Conservation (phyloP, 208 protist genomes). For the Acanthamoeba divionensis region DNA sequence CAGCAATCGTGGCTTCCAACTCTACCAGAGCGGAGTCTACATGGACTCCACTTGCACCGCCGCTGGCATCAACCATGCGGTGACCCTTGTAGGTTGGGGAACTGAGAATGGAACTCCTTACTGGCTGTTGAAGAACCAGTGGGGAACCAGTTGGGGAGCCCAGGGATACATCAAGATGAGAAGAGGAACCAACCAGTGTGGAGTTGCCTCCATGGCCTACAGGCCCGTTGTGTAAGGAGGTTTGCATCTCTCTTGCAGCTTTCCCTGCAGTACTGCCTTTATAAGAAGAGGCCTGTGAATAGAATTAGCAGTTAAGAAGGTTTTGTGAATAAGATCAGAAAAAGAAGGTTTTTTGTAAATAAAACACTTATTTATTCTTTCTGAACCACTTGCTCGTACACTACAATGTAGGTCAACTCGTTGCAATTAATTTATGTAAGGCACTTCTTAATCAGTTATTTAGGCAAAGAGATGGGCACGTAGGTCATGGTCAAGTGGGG, state of each 20-base stretch:
- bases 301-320: not conserved
- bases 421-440: not conserved
- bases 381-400: not conserved
- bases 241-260: too few relatives aligned
- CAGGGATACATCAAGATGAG: too few relatives aligned
- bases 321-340: not conserved
- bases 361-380: not conserved
- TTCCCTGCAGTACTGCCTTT: too few relatives aligned
- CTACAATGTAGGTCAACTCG: not conserved
- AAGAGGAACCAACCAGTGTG: too few relatives aligned
- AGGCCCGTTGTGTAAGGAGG: too few relatives aligned
- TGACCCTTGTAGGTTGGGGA: slow-evolving; percentile 79
- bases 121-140: too few relatives aligned
- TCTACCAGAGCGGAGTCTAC: slow-evolving; percentile 83
- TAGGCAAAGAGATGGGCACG: not conserved
- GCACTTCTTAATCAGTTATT: not conserved
- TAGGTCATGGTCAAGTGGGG: not conserved
- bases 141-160: too few relatives aligned
- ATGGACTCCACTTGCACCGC: slow-evolving; percentile 74
- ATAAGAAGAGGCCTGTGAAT: not conserved
- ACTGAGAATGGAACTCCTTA: slow-evolving; percentile 61
- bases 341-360: not conserved
- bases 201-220: too few relatives aligned
- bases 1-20: slow-evolving; percentile 74
- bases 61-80: slow-evolving; percentile 73